phyloP scores from a whole-genome alignment of 2,329 filamentous ascomycete species.

The Fusarium siculi region DNA sequence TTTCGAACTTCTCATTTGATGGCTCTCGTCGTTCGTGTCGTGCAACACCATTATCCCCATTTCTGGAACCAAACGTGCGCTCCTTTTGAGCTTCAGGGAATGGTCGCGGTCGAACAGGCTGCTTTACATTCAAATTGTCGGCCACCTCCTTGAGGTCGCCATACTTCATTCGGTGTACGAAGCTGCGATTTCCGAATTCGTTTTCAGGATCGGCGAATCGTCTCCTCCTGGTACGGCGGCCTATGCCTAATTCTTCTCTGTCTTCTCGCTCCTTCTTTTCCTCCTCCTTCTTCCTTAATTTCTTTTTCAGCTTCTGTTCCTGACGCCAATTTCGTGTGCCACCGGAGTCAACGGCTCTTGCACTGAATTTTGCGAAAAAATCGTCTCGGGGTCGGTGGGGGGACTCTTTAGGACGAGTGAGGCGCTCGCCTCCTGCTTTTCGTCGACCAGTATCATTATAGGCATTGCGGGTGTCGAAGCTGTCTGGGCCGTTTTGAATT shows the following conservation, averaged over 20 bases:
- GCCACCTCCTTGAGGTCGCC: conserved; percentile 50
- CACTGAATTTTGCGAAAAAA: conserved; percentile 38
- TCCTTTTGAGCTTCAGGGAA: conserved; percentile 29
- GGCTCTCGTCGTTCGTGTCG: not conserved
- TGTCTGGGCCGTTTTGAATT: conserved; percentile 40
- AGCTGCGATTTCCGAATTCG: conserved; percentile 64
- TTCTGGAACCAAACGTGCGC: conserved; percentile 1
- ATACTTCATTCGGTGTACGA: conserved; percentile 65
- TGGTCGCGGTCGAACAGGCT: conserved; percentile 42
- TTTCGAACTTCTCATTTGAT: not conserved
- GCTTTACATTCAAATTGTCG: conserved; percentile 38
- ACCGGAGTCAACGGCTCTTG: conserved; percentile 41
- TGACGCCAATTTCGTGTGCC: conserved; percentile 46
- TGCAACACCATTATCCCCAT: not conserved
- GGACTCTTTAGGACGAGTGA: conserved; percentile 1
- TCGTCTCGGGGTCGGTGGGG: conserved; percentile 21
- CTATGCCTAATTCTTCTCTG: conserved; percentile 48
- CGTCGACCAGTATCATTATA: not conserved
- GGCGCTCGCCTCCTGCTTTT: not conserved
- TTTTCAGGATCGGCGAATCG: conserved; percentile 63
- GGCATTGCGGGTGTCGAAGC: not conserved
- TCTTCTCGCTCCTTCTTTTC: conserved; percentile 51
- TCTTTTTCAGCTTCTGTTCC: conserved; percentile 62
- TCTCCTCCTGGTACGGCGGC: conserved; percentile 58
- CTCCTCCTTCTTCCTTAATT: conserved; percentile 58